Base-by-base conservation (phyloP, 345 rosid genomes). In the Populus tremula region DNA sequence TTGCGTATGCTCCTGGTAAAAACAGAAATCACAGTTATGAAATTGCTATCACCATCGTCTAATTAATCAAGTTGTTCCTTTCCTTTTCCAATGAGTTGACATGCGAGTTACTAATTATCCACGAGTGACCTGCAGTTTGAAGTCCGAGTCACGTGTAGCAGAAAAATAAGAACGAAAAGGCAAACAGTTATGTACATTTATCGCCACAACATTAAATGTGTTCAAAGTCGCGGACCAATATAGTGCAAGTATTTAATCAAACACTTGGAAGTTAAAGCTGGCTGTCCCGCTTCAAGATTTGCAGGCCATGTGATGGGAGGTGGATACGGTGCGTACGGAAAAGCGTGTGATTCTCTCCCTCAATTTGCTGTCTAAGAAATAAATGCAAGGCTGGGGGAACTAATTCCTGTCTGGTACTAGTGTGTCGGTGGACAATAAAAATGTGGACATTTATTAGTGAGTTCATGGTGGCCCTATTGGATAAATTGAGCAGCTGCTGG, bases 1-100 rank as follows among this genome's bases (percentile, higher is more conserved):
- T 91, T 94, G n/a, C 86, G 83, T 64, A 85, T 87, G 83, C 79
- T 86, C 90, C 98, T 94, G 89, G 45, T 39, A n/a, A 36, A 67
- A 49, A 21, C 29, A 53, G 45, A 65, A n/a, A 71, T 29, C 14
- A 68, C 68, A 33, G 35, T 43, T 29, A 59, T n/a, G 20, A 39
- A 11, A 8, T 38, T 71, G 70, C 65, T 17, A 18, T 18, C 17
- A 10, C 29, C 63, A 1, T 59, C 63, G 13, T 23, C 11, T n/a
- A 23, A 23, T 59, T 25, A 9, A 59, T 59, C 63, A n/a, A 54
- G 8, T 21, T 54, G 25, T 8, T 54, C 62, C 27, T 54, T 21
- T 54, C 62, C n/a, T 54, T 21, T 54, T 54, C 5, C 62, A 21
- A 54, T 54, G 25, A 21, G 20, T 2, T 21, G 62, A 21, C 62